Percentiles rank a stretch among this genome's conserved stretches.
Evolutionary conservation across 2,329 filamentous ascomycete genomes (phyloP).

Genomic region (Ilyonectria robusta): DNA sequence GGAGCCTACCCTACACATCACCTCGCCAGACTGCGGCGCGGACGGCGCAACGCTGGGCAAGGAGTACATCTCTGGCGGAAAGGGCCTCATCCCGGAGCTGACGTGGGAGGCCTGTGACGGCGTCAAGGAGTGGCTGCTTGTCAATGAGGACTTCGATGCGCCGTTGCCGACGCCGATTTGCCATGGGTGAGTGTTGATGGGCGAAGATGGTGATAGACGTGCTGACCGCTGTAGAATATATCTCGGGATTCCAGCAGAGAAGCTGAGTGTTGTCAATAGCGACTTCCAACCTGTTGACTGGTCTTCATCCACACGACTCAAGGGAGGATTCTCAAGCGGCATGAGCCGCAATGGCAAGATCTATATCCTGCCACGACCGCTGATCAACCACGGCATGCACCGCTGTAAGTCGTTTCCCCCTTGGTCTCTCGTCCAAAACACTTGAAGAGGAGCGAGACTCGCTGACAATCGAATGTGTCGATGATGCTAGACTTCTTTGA

Average conservation of each 20-base stretch:
- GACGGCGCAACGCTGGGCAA: slow-evolving; percentile 52
- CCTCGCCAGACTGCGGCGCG: slow-evolving; percentile 58
- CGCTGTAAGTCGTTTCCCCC: slow-evolving; percentile 55
- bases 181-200: slow-evolving; percentile 56
- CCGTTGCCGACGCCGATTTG: slow-evolving; percentile 60
- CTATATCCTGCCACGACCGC: slow-evolving; percentile 62
- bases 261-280: slow-evolving; percentile 33
- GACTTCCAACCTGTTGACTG: slow-evolving; percentile 56
- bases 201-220: too few species aligned
- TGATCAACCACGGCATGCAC: slow-evolving; percentile 66
- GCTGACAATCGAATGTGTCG: neutral
- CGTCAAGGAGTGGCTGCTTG: slow-evolving; percentile 62
- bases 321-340: slow-evolving; percentile 64
- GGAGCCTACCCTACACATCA: slow-evolving; percentile 55
- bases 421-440: neutral
- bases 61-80: slow-evolving; percentile 57
- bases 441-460: fast-evolving
- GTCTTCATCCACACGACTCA: slow-evolving; percentile 48
- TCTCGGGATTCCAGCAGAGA: slow-evolving; percentile 40
- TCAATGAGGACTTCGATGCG: slow-evolving; percentile 63
- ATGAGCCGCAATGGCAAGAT: slow-evolving; percentile 56
- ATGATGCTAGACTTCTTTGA: slow-evolving; percentile 61
- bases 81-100: slow-evolving; percentile 57
- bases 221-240: slow-evolving; percentile 39
- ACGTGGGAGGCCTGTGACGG: slow-evolving; percentile 55